Conservation (phyloP, 768 basidiomycete species). For the Naganishia randhawae region DNA sequence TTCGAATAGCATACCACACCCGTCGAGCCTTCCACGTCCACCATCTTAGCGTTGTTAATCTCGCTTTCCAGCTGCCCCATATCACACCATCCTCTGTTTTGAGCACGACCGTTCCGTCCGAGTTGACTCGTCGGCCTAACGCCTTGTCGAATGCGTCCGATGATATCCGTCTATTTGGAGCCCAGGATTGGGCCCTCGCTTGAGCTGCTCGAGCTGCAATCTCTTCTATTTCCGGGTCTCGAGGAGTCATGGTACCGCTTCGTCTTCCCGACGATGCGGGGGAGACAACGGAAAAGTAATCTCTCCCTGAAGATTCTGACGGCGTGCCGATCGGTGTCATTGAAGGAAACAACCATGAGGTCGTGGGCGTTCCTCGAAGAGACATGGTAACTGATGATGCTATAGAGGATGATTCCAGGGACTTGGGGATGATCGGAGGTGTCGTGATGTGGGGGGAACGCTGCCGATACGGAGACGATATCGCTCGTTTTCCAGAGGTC, state of each 20-base stretch:
- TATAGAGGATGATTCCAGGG: constrained; percentile 10
- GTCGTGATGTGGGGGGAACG: constrained; percentile 1
- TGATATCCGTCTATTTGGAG: constrained; percentile 15
- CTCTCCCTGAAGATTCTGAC: constrained; percentile 2
- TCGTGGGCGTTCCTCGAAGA: constrained; percentile 20
- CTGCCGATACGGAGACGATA: not conserved
- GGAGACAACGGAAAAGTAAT: constrained; percentile 24
- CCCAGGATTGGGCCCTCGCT: constrained; percentile 19
- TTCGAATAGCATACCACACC: constrained; percentile 6
- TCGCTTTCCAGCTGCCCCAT: constrained; percentile 16
- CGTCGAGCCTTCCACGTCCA: constrained; percentile 23
- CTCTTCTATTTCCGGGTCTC: constrained; percentile 23
- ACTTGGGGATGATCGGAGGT: constrained; percentile 15
- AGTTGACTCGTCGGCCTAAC: not conserved
- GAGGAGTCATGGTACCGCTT: constrained; percentile 14
- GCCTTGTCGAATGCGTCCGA: constrained; percentile 11
- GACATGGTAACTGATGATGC: constrained; percentile 18
- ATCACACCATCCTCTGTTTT: constrained; percentile 24
- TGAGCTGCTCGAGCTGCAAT: constrained; percentile 21
- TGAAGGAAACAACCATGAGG: constrained; percentile 13
- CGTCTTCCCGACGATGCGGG: not conserved
- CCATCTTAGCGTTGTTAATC: constrained; percentile 9
- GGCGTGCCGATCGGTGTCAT: constrained; percentile 16
- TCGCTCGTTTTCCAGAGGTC: constrained; percentile 12
- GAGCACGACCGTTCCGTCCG: not conserved